Conservation (phyloP, 1,284 basidiomycete genomes). For the Trametes versicolor region DNA sequence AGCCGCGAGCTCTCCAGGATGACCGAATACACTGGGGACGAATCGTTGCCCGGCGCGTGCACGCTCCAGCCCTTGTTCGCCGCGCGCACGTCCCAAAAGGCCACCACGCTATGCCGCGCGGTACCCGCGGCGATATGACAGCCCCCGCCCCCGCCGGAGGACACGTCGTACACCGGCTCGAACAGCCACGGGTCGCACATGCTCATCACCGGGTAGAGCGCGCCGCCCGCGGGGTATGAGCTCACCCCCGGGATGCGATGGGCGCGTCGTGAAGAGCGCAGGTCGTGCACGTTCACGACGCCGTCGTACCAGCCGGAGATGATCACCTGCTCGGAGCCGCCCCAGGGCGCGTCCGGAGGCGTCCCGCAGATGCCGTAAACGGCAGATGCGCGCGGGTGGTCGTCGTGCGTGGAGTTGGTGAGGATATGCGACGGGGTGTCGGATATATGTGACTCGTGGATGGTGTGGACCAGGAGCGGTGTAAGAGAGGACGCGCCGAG, state of each 20-base stretch:
- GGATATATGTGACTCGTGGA: conserved; percentile 57
- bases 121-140: conserved; percentile 76
- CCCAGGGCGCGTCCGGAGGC: conserved; percentile 68
- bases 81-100: conserved; percentile 79
- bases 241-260: conserved; percentile 30
- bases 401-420: conserved; percentile 46
- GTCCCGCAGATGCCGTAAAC: conserved; percentile 75
- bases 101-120: conserved; percentile 76
- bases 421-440: conserved; percentile 58
- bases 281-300: conserved; percentile 72
- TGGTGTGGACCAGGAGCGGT: conserved; percentile 66
- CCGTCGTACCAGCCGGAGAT: conserved; percentile 86
- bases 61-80: conserved; percentile 73
- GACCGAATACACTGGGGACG: conserved; percentile 77
- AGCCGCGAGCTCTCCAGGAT: conserved; percentile 76
- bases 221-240: conserved; percentile 36
- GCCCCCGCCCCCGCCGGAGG: conserved; percentile 72
- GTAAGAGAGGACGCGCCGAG: conserved; percentile 70
- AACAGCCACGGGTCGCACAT: conserved; percentile 71
- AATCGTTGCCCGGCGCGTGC: conserved; percentile 78
- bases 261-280: conserved; percentile 57
- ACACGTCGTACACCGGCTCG: conserved; percentile 78
- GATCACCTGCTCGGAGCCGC: conserved; percentile 74
- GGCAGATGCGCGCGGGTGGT: conserved; percentile 54
- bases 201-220: conserved; percentile 63